phyloP scores from a whole-genome alignment of 192 early-diverging fungal genomes.

The Geranomyces michiganensis region DNA sequence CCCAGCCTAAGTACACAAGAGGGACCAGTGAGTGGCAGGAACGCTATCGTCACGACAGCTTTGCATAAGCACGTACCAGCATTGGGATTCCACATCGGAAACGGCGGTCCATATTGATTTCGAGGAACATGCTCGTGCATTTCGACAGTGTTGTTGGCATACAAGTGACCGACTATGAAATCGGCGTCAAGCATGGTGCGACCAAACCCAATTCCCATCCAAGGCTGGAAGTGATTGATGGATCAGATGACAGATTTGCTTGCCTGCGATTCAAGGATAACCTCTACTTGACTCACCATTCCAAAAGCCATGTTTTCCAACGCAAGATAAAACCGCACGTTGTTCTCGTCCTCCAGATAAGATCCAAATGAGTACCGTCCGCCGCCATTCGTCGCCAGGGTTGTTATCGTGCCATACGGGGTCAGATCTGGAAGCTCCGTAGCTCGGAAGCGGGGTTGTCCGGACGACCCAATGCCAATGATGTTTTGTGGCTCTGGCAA shows the following conservation, averaged over 20 bases:
- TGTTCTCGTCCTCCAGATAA: conserved; percentile 1
- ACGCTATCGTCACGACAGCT: no score
- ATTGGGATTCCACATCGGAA: not conserved
- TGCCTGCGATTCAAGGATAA: no score
- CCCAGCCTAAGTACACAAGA: no score
- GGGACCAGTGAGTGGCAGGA: no score
- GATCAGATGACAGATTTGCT: not conserved
- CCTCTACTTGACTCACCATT: not conserved
- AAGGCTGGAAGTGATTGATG: not conserved
- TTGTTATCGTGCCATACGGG: not conserved
- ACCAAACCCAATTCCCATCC: conserved; percentile 15
- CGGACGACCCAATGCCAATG: not conserved
- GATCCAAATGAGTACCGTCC: not conserved
- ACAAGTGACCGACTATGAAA: conserved; percentile 12
- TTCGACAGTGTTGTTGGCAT: not conserved
- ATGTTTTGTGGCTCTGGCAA: not conserved
- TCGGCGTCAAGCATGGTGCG: conserved; percentile 8
- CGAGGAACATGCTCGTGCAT: conserved; percentile 12
- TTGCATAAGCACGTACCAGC: no score
- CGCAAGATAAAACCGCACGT: not conserved
- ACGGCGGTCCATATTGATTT: conserved; percentile 16
- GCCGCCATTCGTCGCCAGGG: not conserved
- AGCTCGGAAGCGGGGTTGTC: conserved; percentile 9
- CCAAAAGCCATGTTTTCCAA: not conserved
- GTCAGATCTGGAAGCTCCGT: conserved; percentile 15